These are phyloP conservation scores for Fistulifera solaris DNA, from an alignment of 108 stramenopile genomes.

Conservation along the genomic window DNA sequence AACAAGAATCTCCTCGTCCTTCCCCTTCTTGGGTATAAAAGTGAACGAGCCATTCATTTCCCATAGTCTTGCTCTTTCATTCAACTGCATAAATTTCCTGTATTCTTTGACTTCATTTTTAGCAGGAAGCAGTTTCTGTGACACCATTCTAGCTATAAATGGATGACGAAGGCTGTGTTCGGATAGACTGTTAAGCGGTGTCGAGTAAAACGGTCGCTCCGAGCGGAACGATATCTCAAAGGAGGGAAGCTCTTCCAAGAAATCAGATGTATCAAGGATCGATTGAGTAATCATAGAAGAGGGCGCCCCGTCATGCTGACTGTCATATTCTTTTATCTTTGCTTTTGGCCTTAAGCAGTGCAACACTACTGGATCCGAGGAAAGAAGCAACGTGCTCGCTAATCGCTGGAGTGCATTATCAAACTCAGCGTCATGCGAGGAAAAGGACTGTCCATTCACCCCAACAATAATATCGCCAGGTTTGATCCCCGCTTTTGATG, in stretches of 20 bases:
- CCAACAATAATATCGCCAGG: slow-evolving; percentile 65
- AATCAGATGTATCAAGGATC: slow-evolving; percentile 2
- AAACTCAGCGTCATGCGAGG: slow-evolving; percentile 6
- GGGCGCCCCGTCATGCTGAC: background rate
- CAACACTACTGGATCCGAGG: slow-evolving; percentile 40
- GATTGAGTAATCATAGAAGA: slow-evolving; percentile 1
- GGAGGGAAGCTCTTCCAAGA: background rate
- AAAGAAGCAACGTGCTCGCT: slow-evolving; percentile 24
- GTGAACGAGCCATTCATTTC: slow-evolving; percentile 40
- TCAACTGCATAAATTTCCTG: slow-evolving; percentile 37
- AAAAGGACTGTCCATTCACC: slow-evolving; percentile 60
- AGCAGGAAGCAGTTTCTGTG: slow-evolving; percentile 12
- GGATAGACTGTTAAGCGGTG: background rate
- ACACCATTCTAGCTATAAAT: slow-evolving; percentile 1
- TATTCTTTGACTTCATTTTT: slow-evolving; percentile 37
- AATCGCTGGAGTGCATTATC: slow-evolving; percentile 10
- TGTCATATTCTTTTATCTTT: background rate
- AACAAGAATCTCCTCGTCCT: slow-evolving; percentile 34
- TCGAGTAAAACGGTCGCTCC: background rate
- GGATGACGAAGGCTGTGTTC: background rate
- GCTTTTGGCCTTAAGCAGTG: slow-evolving; percentile 24
- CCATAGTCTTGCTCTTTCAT: slow-evolving; percentile 66
- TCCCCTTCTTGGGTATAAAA: slow-evolving; percentile 21
- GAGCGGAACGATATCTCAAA: no score
- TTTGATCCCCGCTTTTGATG: slow-evolving; percentile 35